A percentile compares a stretch with the other conserved stretches of the same genome.
phyloP scores from a whole-genome alignment of 192 early-diverging fungal species.

The Obelidium mucronatum region DNA sequence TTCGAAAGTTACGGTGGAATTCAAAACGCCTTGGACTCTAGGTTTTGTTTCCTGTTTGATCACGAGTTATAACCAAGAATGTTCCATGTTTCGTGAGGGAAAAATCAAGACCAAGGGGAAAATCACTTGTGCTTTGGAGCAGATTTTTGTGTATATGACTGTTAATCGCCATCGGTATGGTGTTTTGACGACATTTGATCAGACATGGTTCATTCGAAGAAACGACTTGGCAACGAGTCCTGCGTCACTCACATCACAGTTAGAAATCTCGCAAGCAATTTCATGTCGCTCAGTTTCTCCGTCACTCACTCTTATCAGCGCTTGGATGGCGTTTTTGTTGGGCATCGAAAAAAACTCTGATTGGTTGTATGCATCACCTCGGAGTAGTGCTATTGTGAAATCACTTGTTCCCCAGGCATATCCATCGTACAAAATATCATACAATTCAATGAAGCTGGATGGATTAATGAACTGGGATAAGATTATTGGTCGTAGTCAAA shows the following conservation, averaged over 20 bases:
- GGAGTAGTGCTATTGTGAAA: background rate
- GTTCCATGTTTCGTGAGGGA: background rate
- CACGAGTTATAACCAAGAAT: background rate
- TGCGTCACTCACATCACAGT: background rate
- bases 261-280: background rate
- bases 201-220: constrained; percentile 7
- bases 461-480: constrained; percentile 3
- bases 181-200: constrained; percentile 17
- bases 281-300: background rate
- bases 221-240: background rate
- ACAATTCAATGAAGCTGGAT: constrained; percentile 6
- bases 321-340: constrained; percentile 2
- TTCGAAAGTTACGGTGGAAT: constrained; percentile 6
- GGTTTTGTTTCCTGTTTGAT: constrained; percentile 12
- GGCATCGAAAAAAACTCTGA: background rate
- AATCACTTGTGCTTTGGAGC: constrained; percentile 1
- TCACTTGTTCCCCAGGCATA: background rate
- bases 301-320: background rate
- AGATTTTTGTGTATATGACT: constrained; percentile 4
- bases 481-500: constrained; percentile 11
- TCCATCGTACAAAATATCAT: background rate
- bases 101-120: background rate
- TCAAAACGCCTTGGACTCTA: constrained; percentile 11
- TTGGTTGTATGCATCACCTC: constrained; percentile 8
- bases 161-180: constrained; percentile 16